Evolutionary conservation across 192 early-diverging fungal genomes (phyloP), one percentile per base, ranked within the genome.

Genomic region (Entophlyctis luteolus): DNA sequence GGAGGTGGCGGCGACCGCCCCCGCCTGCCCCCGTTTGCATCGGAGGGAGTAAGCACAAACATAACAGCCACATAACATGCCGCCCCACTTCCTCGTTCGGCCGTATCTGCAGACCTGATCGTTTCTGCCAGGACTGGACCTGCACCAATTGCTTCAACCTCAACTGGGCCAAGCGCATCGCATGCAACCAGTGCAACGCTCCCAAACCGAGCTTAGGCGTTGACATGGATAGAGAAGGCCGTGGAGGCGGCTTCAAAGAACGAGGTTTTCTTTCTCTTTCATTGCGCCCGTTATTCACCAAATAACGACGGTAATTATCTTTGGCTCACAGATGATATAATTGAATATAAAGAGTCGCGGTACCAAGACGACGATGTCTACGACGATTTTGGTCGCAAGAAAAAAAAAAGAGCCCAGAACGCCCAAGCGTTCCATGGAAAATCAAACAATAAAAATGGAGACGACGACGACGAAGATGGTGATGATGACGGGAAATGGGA

Each of bases 81-180:
- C n/a, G n/a, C n/a, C n/a, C n/a, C n/a, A n/a, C n/a, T n/a, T n/a
- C n/a, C n/a, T n/a, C n/a, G n/a, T n/a, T n/a, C n/a, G n/a, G n/a
- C n/a, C n/a, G n/a, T n/a, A n/a, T n/a, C n/a, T n/a, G n/a, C n/a
- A n/a, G n/a, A n/a, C n/a, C n/a, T n/a, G n/a, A n/a, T n/a, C n/a
- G n/a, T n/a, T n/a, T n/a, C n/a, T n/a, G n/a, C n/a, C n/a, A 77
- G 76, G 77, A 79, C 38, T 79, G 77, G 77, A 62, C 52, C 29
- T 79, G 77, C 62, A 36, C 54, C 20, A 18, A 62, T 23, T 79
- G 77, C 59, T 66, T 57, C 48, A 79, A 79, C 57, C 71, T 77
- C 49, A 79, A 79, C 69, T 79, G 74, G 74, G 67, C 71, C 20
- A 38, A 65, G 8, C 59, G 74, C 12, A 32, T 14, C 10, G 35